A percentile compares a stretch with the other conserved stretches of the same genome.
These are phyloP conservation scores for Saccharomycopsis capsularis DNA, from an alignment of 805 yeast species.

Conservation along the genomic window DNA sequence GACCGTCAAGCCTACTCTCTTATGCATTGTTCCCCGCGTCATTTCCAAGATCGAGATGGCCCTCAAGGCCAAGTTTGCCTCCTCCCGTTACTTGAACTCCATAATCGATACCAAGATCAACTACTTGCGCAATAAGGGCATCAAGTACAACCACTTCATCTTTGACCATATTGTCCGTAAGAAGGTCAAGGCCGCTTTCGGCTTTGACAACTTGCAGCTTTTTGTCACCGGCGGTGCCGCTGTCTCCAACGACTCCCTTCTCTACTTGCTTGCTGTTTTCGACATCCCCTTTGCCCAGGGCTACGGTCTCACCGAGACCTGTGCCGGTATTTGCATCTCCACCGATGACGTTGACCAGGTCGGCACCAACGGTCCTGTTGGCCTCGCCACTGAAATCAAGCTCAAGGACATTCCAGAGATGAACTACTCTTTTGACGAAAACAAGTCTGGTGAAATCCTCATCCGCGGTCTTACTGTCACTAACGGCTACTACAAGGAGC, in stretches of 20 bases:
- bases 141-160: conserved; percentile 23
- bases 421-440: conserved; percentile 31
- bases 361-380: conserved; percentile 39
- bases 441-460: conserved; percentile 43
- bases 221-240: conserved; percentile 52
- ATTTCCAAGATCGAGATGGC: conserved; percentile 40
- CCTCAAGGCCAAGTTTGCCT: conserved; percentile 30
- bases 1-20: conserved; percentile 38
- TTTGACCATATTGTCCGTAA: conserved; percentile 29
- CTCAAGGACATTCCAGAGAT: conserved; percentile 51
- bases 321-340: conserved; percentile 22
- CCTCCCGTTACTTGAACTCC: conserved; percentile 34
- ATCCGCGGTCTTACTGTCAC: conserved; percentile 47
- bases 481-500: conserved; percentile 37
- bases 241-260: conserved; percentile 46
- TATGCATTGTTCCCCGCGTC: conserved; percentile 51
- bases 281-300: conserved; percentile 43
- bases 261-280: conserved; percentile 46
- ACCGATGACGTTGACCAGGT: conserved; percentile 28
- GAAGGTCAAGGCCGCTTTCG: conserved; percentile 31
- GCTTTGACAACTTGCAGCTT: conserved; percentile 32
- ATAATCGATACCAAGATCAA: conserved; percentile 25
- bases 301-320: conserved; percentile 55
- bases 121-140: conserved; percentile 4
- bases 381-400: conserved; percentile 40